Evolutionary conservation across 495 filamentous ascomycete genomes (phyloP), one percentile per base, ranked within the genome.

Genomic region (Trichoderma gamsii): DNA sequence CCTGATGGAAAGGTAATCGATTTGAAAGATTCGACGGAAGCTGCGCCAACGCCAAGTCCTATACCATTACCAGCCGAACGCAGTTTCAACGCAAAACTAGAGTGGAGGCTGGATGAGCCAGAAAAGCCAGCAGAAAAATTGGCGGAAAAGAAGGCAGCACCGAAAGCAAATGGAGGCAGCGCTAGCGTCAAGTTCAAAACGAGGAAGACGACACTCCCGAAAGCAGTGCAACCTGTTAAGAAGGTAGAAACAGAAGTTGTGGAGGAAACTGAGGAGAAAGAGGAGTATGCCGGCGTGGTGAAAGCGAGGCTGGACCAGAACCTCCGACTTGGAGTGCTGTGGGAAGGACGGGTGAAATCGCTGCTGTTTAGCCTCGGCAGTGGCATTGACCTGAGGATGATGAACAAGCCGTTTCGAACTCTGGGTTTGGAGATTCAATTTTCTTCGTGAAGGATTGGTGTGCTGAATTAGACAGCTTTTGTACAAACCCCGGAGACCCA

Each of bases 271-370:
- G 66, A 67, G 0, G 70, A 66, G 38, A 77, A 86, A 63, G 89
- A 92, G 59, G 85, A 88, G 56, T 88, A 89, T 68, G 84, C 89
- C 32, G 93, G 92, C 5, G 93, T 97, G n/a, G 76, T 99, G 69
- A 99, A 98, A 76, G 88, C 93, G 23, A 84, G 90, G 52, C 79
- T 97, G 9, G 92, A 95, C 72, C 92, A 97, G 76, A 89, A 91
- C 68, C 88, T 92, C 75, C 87, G 88, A 68, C 84, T 97, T 41
- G 90, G 92, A 3, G 70, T 97, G 63, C 81, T 98, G 15, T 99
- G 96, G 96, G 95, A 98, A 76, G 95, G 95, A 1, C 83, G 93
- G 67, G 82, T 94, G 61, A 98, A 98, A 79, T 93, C 97, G 73
- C 79, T 99, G 59, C 82, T 99, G 68, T 95, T 98, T 72, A 96